phyloP scores from a whole-genome alignment of 1,284 basidiomycete genomes.

The Pyrrhoderma lamaoense region DNA sequence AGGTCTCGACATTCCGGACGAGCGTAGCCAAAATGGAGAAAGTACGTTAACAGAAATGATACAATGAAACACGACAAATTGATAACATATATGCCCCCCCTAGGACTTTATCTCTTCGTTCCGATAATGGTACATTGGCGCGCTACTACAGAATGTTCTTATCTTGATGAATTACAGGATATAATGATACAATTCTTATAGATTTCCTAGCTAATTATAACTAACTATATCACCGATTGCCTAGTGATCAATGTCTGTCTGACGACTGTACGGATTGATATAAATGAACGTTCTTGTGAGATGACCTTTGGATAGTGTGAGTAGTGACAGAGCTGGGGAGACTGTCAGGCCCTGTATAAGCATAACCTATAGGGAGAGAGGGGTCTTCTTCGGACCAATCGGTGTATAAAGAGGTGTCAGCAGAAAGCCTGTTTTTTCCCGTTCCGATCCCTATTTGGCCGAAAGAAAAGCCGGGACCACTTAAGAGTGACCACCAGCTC shows the following conservation, averaged over 20 bases:
- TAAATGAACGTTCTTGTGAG: no score
- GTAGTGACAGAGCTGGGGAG: not conserved
- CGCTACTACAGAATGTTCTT: no score
- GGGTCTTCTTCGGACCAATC: constrained; percentile 15
- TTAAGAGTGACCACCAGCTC: constrained; percentile 16
- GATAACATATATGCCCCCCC: constrained; percentile 14
- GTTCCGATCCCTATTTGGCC: constrained; percentile 12
- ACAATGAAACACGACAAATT: no score
- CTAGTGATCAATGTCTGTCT: no score
- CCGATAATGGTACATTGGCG: constrained; percentile 2
- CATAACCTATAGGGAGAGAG: constrained; percentile 13
- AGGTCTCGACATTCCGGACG: constrained; percentile 67
- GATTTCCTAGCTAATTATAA: no score
- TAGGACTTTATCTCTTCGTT: constrained; percentile 15
- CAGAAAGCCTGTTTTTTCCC: constrained; percentile 17
- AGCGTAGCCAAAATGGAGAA: constrained; percentile 64
- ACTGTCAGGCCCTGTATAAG: constrained; percentile 10
- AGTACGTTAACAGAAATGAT: constrained; percentile 27
- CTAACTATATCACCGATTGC: no score
- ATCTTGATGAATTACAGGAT: no score
- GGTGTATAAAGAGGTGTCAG: constrained; percentile 12
- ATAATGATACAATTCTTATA: no score
- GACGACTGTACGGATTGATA: no score
- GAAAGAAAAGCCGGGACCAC: constrained; percentile 15
- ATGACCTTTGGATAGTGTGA: no score